Base-by-base conservation (phyloP, 345 rosid genomes). In the Eucalyptus cloeziana region DNA sequence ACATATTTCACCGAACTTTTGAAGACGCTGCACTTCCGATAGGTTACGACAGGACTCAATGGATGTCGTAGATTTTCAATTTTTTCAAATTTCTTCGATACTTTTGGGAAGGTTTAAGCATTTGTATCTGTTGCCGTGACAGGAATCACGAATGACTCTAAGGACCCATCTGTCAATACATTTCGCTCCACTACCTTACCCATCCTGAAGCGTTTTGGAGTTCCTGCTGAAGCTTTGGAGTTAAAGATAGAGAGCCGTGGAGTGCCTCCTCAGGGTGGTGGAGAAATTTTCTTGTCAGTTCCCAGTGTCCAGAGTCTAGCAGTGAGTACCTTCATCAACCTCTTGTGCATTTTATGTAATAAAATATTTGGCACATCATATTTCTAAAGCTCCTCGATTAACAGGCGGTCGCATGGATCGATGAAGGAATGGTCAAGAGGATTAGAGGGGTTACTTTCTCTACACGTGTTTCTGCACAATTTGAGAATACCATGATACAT, bases 351-450 rank as follows among this genome's bases (percentile, higher is more conserved):
- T 86, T 89, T 54, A 51, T 87, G 25, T 69, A 76, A 19, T 40
- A 76, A 76, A 37, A 40, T 76, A 40, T 76, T 19, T 76, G 27
- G 85, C 85, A 76, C 85, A 33, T 81, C 40, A 49, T 86, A 24
- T n/a, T 87, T 58, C 90, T 92, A 86, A 88, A 71, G 22, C 43
- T 54, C 87, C 91, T 69, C 69, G 45, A 86, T 92, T 81, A 88
- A 87, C 94, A 97, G 99, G 95, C 97, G 37, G 94, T 95, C 67
- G 88, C 90, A 33, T 97, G 99, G 99, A 89, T 92, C 27, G 97
- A 98, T 67, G 98, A 96, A 92, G 99, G 99, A 88, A 96, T 96
- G 99, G 97, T 96, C 50, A 97, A 94, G 93, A 96, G 94, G 94
- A 97, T 98, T 90, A 96, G 99, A 92, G 99, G 99, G 86, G 87